phyloP scores from a whole-genome alignment of 176 grass and related monocot species.

The Avena insularis region DNA sequence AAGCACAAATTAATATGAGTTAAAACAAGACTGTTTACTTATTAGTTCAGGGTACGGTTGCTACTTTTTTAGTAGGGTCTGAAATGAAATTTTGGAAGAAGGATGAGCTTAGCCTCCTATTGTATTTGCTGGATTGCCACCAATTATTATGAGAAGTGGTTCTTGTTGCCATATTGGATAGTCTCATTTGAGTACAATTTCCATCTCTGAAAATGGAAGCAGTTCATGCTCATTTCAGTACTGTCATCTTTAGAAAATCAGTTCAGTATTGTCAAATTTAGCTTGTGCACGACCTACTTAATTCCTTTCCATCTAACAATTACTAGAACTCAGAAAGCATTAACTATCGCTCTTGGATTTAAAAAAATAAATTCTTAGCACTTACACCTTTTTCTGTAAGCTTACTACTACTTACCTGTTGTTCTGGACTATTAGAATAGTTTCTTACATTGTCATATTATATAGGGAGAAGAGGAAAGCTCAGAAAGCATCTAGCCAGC shows the following conservation, averaged over 20 bases:
- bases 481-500: constrained; percentile 47
- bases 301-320: background rate
- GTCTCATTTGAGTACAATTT: background rate
- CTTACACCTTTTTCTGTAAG: background rate
- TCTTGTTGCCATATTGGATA: constrained; percentile 22
- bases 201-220: background rate
- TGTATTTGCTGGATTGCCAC: background rate
- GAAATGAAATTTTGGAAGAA: constrained; percentile 9
- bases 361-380: background rate
- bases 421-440: background rate
- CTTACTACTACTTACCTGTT: constrained; percentile 14
- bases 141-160: background rate
- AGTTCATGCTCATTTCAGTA: background rate
- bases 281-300: background rate
- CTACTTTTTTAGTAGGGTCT: background rate
- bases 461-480: constrained; percentile 58
- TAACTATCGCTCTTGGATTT: background rate
- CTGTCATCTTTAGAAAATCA: background rate
- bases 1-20: constrained; percentile 7
- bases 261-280: background rate
- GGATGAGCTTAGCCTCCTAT: background rate
- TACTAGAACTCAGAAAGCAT: background rate
- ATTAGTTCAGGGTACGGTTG: background rate
- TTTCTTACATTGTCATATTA: constrained; percentile 31
- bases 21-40: background rate